phyloP scores from a whole-genome alignment of 768 basidiomycete species.

The Suillus clintonianus region DNA sequence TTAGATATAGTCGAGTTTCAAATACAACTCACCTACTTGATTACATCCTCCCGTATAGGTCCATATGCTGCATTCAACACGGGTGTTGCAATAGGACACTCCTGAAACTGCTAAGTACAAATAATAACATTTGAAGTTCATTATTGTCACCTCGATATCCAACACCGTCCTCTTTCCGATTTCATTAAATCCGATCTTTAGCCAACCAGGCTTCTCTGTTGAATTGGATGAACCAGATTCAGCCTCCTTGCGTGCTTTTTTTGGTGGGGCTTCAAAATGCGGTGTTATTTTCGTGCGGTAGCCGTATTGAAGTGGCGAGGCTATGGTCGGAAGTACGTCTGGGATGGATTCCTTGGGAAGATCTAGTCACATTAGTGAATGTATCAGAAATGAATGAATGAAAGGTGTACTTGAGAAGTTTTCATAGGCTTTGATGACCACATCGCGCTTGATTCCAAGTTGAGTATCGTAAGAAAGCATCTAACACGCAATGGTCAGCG shows the following conservation, averaged over 20 bases:
- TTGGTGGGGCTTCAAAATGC: slow-evolving; percentile 84
- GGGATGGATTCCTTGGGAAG: slow-evolving; percentile 63
- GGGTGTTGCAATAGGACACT: slow-evolving; percentile 89
- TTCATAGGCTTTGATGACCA: slow-evolving; percentile 80
- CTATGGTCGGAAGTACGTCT: slow-evolving; percentile 67
- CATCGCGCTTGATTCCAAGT: slow-evolving; percentile 81
- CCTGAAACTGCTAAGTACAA: slow-evolving; percentile 43
- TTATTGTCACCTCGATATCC: slow-evolving; percentile 82
- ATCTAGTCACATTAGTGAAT: slow-evolving; percentile 31
- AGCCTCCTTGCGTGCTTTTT: slow-evolving; percentile 27
- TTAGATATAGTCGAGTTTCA: slow-evolving; percentile 7
- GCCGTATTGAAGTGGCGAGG: slow-evolving; percentile 86
- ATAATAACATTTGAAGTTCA: not conserved
- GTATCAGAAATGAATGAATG: slow-evolving; percentile 25
- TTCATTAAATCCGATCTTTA: slow-evolving; percentile 88
- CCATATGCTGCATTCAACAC: slow-evolving; percentile 71
- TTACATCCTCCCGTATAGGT: slow-evolving; percentile 63
- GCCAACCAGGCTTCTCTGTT: slow-evolving; percentile 57
- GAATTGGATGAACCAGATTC: not conserved
- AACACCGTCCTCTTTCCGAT: slow-evolving; percentile 72
- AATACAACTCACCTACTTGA: slow-evolving; percentile 49
- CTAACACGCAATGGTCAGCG: slow-evolving; percentile 33
- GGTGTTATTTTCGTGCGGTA: slow-evolving; percentile 98
- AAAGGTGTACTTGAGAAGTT: slow-evolving; percentile 56
- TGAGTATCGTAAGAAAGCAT: slow-evolving; percentile 90